phyloP scores from a whole-genome alignment of 495 filamentous ascomycete species.

The Aspergillus baeticus region DNA sequence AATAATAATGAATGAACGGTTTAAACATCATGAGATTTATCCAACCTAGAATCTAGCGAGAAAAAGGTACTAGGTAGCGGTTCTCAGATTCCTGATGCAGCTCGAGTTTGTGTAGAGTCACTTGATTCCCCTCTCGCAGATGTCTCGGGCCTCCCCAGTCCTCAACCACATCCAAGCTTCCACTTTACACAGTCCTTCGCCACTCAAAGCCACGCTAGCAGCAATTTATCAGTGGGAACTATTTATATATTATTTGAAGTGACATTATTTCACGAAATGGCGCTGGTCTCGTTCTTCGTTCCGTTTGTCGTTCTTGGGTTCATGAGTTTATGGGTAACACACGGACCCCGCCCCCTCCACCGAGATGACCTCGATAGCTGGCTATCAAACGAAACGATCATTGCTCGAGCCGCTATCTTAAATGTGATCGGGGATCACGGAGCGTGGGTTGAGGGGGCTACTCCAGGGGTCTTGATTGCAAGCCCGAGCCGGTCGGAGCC shows the following conservation, averaged over 20 bases:
- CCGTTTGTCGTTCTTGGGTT: slow-evolving; percentile 1
- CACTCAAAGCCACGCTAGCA: background rate
- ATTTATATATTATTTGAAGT: too few relatives aligned
- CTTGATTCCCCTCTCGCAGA: background rate
- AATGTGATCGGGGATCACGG: slow-evolving; percentile 16
- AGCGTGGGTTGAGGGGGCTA: slow-evolving; percentile 25
- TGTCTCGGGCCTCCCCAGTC: background rate
- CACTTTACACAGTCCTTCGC: too few relatives aligned
- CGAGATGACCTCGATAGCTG: slow-evolving; percentile 12
- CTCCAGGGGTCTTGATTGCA: slow-evolving; percentile 59
- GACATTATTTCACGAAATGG: background rate
- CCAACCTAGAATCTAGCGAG: too few relatives aligned
- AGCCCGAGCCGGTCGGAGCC: slow-evolving; percentile 57
- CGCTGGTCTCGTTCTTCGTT: background rate
- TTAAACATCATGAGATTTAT: background rate
- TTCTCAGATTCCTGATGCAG: too few relatives aligned
- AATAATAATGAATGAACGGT: background rate
- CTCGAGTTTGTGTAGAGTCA: background rate
- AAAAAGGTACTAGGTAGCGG: too few relatives aligned
- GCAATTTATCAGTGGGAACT: background rate
- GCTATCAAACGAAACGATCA: slow-evolving; percentile 5
- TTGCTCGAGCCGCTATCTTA: slow-evolving; percentile 13
- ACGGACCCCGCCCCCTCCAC: slow-evolving; percentile 5
- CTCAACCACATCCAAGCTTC: background rate
- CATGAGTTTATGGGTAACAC: slow-evolving; percentile 4